These are phyloP conservation scores for Periconia digitata DNA, from an alignment of 2,329 filamentous ascomycete genomes.

Conservation along the genomic window DNA sequence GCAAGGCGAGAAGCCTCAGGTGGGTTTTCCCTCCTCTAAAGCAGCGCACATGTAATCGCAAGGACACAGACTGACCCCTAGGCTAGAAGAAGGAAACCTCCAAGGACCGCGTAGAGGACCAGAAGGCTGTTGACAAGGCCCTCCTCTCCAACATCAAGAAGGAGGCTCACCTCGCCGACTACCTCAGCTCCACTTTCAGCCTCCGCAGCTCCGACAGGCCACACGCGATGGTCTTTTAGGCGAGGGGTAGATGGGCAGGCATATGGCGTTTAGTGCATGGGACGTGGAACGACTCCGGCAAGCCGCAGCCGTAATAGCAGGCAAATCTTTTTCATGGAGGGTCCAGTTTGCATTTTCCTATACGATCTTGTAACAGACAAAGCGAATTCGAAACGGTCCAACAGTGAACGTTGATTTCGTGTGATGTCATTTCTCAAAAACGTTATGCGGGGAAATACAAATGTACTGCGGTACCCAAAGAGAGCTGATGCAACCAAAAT, in stretches of 20 bases:
- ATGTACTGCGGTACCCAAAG: not conserved
- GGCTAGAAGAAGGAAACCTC: constrained; percentile 92
- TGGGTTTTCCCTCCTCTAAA: constrained; percentile 53
- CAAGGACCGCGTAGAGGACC: constrained; percentile 90
- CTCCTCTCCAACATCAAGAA: constrained; percentile 97
- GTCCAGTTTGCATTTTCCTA: constrained; percentile 43
- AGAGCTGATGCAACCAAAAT: constrained; percentile 34
- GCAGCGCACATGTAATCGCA: not conserved
- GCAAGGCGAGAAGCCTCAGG: constrained; percentile 97
- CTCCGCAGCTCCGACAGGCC: constrained; percentile 99
- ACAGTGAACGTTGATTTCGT: constrained; percentile 39
- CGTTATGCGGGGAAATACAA: constrained; percentile 11
- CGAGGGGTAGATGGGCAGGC: constrained; percentile 37
- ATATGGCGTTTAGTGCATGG: constrained; percentile 45
- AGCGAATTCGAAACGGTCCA: constrained; percentile 45
- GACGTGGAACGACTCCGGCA: constrained; percentile 45
- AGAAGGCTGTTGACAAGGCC: constrained; percentile 98
- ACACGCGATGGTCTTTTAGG: constrained; percentile 99
- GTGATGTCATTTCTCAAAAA: constrained; percentile 33
- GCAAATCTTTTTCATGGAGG: constrained; percentile 42
- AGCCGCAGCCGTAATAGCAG: constrained; percentile 45
- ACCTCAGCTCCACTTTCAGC: constrained; percentile 95
- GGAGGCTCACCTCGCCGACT: constrained; percentile 89
- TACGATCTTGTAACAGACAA: constrained; percentile 44
- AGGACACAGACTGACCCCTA: constrained; percentile 18